Evolutionary conservation across 1,284 basidiomycete genomes (phyloP).

Genomic region (Ganoderma lingzhi): DNA sequence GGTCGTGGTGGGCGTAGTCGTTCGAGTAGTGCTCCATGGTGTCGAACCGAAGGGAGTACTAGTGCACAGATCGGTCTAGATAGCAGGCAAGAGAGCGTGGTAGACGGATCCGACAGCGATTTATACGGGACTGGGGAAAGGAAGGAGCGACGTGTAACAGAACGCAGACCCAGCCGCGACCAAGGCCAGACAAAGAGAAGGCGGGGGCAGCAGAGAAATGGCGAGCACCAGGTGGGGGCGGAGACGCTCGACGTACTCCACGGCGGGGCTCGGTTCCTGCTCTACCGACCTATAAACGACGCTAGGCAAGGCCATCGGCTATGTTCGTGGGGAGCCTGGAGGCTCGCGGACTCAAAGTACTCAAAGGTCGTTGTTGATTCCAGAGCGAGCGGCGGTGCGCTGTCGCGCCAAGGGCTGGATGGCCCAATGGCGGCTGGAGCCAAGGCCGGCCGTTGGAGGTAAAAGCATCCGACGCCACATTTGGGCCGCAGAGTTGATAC

Average conservation of each 20-base stretch:
- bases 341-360: background rate
- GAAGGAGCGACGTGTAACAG: constrained; percentile 11
- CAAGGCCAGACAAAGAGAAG: constrained; percentile 20
- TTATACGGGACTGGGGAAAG: constrained; percentile 16
- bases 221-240: constrained; percentile 26
- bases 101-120: background rate
- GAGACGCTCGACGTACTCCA: constrained; percentile 32
- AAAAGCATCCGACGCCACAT: background rate
- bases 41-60: background rate
- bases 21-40: constrained; percentile 8
- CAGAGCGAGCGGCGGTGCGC: constrained; percentile 9
- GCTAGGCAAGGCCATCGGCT: constrained; percentile 16
- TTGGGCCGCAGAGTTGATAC: background rate
- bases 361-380: constrained; percentile 1
- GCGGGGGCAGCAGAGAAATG: background rate
- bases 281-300: constrained; percentile 14
- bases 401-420: constrained; percentile 17
- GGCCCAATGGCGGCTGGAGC: constrained; percentile 18
- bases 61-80: background rate
- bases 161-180: constrained; percentile 22
- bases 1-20: background rate
- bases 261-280: constrained; percentile 10
- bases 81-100: constrained; percentile 1
- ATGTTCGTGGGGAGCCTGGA: constrained; percentile 5
- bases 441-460: constrained; percentile 12